Evolutionary conservation across 1,284 basidiomycete genomes (phyloP), one percentile per base, ranked within the genome.

Genomic region (Somion occarium): DNA sequence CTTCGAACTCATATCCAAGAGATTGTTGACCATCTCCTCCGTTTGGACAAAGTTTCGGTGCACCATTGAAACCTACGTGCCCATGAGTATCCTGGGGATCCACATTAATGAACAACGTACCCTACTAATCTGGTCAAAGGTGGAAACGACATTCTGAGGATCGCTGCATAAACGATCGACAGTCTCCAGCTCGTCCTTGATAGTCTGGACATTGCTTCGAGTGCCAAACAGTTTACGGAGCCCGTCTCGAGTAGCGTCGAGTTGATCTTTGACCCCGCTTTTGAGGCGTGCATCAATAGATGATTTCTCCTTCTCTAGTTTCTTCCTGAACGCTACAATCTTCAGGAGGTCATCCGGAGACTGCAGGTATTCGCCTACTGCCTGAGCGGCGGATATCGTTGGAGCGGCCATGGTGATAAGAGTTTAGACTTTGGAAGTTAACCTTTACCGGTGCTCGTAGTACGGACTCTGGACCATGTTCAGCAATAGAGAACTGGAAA

Each of bases 1-100:
- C 64, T 91, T 89, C 15, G 83, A 76, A 57, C 88, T 86, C 88
- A 99, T 95, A 53, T 88, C 87, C 30, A 92, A 77, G 27, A 99
- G 79, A 64, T 96, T 94, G 56, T 88, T 85, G 50, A 98, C 90
- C 83, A 97, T 97, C 59, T 94, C 93, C 63, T 95, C 90, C 2
- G 95, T 98, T 58, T 92, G 91, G 52, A 93, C 85, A 63, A 99
- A 95, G 65, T 97, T 95, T 12, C 95, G 81, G 66, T 99, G 96
- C 1, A 98, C 91, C 73, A 90, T 86, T 18, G 96, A 98, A 3
- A 98, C 93, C 89, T 95, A 51, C 47, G 30, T 34, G 30, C 7
- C 30, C 7, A 42, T 24, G 13, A n/a, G n/a, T 15, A n/a, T 7
- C 22, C 22, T n/a, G 20, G 15, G 46, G 30, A 7, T 42, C 26